These are phyloP conservation scores for Gnomoniopsis smithogilvyi DNA, from an alignment of 2,329 filamentous ascomycete species.

Conservation along the genomic window DNA sequence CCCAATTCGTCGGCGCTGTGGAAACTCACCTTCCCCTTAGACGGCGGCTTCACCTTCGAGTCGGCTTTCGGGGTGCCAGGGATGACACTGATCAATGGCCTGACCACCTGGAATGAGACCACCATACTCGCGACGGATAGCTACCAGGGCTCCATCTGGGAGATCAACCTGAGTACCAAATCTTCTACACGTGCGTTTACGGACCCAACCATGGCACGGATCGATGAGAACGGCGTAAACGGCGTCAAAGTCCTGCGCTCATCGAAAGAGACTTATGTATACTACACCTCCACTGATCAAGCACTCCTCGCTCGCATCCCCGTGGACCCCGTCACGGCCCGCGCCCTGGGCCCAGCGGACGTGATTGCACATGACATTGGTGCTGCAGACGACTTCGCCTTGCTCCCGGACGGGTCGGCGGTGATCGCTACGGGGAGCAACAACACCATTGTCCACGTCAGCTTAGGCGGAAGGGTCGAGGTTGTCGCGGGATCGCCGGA, in stretches of 20 bases:
- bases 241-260: conserved; percentile 1
- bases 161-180: background rate
- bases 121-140: conserved; percentile 2
- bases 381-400: conserved; percentile 1
- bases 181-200: background rate
- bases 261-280: background rate
- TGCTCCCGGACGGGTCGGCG: background rate
- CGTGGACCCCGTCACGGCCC: background rate
- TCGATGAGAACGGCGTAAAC: background rate
- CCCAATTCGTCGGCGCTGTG: background rate
- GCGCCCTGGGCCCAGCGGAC: background rate
- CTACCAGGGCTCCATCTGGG: background rate
- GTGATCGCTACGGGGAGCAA: background rate
- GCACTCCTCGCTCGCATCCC: background rate
- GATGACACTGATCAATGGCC: conserved; percentile 1
- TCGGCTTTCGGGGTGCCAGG: background rate
- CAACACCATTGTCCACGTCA: background rate
- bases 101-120: background rate
- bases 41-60: background rate
- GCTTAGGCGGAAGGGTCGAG: background rate
- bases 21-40: background rate
- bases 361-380: background rate
- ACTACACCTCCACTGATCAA: conserved; percentile 8
- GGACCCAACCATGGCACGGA: conserved; percentile 3
- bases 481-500: background rate